Evolutionary conservation across 139 green algal species (phyloP).

Genomic region (Chlamydomonas eustigma): DNA sequence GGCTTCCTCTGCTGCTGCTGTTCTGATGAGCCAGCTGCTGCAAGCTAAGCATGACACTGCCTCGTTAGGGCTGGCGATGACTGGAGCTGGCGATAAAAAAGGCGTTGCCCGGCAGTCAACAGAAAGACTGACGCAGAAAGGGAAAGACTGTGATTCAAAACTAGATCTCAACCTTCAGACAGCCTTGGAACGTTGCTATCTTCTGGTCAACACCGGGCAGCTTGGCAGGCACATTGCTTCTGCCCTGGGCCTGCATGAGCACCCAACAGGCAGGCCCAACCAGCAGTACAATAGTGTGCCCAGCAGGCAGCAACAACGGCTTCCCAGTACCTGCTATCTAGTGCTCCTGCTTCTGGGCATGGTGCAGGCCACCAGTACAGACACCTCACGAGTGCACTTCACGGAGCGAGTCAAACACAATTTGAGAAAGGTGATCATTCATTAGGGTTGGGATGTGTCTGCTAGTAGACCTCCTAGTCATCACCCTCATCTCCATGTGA

Average conservation of each 20-base stretch:
- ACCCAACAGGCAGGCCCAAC: not conserved
- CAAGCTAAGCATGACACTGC: not conserved
- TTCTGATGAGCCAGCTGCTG: conserved; percentile 5
- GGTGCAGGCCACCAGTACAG: not conserved
- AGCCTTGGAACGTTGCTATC: not conserved
- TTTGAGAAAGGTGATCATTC: not conserved
- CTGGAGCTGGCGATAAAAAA: not conserved
- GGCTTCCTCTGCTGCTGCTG: not conserved
- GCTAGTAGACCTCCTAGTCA: too few relatives aligned
- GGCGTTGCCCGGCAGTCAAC: too few relatives aligned
- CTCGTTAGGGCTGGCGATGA: not conserved
- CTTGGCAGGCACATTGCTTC: not conserved
- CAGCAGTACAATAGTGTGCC: not conserved
- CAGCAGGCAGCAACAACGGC: not conserved
- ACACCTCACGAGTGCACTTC: not conserved
- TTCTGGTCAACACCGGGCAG: not conserved
- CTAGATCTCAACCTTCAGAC: not conserved
- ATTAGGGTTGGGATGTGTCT: not conserved
- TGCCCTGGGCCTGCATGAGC: not conserved
- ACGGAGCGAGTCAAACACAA: conserved; percentile 7
- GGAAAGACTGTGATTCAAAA: too few relatives aligned
- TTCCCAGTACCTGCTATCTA: too few relatives aligned
- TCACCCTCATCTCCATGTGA: too few relatives aligned
- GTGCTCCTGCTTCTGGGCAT: conserved; percentile 5
- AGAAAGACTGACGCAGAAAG: too few relatives aligned